Percentiles rank a stretch among this genome's conserved stretches.
Conservation (phyloP, 2,329 filamentous ascomycete genomes). For the Apiospora aurea region DNA sequence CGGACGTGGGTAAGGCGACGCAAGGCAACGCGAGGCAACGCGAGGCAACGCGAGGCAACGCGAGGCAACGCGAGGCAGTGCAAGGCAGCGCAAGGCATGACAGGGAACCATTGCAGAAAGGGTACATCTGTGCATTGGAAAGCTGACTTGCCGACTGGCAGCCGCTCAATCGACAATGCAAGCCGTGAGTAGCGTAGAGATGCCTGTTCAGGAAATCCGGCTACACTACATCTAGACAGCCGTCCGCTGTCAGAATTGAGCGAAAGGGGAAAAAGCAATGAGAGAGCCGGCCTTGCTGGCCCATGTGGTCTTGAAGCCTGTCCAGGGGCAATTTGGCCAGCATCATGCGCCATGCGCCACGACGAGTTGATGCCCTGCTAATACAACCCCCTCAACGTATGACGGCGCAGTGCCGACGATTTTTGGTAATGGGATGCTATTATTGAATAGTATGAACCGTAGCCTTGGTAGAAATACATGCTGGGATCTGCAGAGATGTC, state of each 20-base stretch:
- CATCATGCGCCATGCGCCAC: not conserved
- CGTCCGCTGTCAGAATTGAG: slow-evolving; percentile 10
- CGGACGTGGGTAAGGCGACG: not conserved
- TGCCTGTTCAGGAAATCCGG: not conserved
- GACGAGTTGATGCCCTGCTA: not conserved
- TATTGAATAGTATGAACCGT: not conserved
- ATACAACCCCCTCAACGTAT: not conserved
- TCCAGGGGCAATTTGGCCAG: not conserved
- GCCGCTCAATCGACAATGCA: not conserved
- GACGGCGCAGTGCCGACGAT: no score
- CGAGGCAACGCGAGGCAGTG: not conserved
- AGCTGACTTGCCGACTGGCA: not conserved
- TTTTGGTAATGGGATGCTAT: not conserved
- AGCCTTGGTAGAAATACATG: not conserved
- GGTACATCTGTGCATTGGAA: not conserved
- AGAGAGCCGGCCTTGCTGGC: not conserved
- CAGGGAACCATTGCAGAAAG: not conserved
- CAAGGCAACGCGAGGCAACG: not conserved
- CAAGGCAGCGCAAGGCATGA: not conserved
- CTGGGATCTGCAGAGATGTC: not conserved
- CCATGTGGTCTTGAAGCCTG: slow-evolving; percentile 16
- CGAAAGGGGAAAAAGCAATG: not conserved
- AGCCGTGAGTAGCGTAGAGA: not conserved
- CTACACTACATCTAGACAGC: not conserved
- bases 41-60: not conserved